Base-by-base conservation (phyloP, 306 rosid species). In the Trichosanthes cucumerina region DNA sequence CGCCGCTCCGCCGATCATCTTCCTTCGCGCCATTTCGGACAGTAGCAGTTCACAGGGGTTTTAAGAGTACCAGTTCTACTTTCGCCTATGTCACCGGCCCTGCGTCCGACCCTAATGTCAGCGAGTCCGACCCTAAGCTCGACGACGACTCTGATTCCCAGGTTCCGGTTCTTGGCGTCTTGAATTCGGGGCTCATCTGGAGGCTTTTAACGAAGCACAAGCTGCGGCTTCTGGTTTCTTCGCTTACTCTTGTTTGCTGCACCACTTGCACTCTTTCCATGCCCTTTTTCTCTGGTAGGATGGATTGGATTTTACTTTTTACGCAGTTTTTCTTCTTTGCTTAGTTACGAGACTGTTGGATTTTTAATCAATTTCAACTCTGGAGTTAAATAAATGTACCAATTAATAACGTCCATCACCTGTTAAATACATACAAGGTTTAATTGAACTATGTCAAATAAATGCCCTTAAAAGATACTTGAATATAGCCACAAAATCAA, bases 261-360 rank as follows among this genome's bases (percentile, higher is more conserved):
- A 83, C 90, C 80, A 65, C 86, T 13, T 95, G 97, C 77, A 95
- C 99, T 68, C 92, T 95, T n/a, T 95, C 99, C 8, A 92, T 95
- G 97, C 97, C 98, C 53, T 77, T 92, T 33, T 88, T 84, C 66
- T 92, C 97, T 7, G 98, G 98, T 95, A 56, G 14, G 47, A 47
- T 1, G 6, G 15, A 1, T 47, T 18, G 12, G 13, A 43, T 43
- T 43, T 43, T 28, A 28, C 33, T 28, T 28, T 28, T 28, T 54
- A 7, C 24, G 28, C 6, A 9, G 4, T 15, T 66, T 44, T 11
- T 16, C 13, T 6, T 12, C 8, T 82, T 64, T 10, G 3, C 7
- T 6, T 19, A n/a, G n/a, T n/a, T n/a, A 16, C 23, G 62, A 49
- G 49, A 79, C 79, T 70, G 82, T 47, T 79, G 1, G 11, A 3